Percentiles rank a stretch among this genome's conserved stretches.
These are phyloP conservation scores for Ascochyta rabiei DNA, from an alignment of 2,329 filamentous ascomycete species.

Conservation along the genomic window DNA sequence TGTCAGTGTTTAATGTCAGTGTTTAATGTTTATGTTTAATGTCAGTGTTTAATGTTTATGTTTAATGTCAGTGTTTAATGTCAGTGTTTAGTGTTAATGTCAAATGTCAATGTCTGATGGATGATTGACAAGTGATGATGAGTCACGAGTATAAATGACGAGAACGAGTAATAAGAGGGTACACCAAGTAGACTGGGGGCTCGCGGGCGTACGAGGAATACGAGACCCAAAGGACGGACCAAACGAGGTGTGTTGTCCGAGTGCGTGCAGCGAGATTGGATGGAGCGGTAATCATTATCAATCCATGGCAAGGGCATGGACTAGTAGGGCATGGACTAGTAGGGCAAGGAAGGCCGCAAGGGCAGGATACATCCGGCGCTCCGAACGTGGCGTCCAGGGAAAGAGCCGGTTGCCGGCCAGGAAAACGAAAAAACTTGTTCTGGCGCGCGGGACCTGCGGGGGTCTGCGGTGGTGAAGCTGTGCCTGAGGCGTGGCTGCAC, in stretches of 20 bases:
- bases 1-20: too few relatives aligned
- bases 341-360: background rate
- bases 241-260: conserved; percentile 13
- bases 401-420: background rate
- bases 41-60: too few relatives aligned
- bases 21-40: too few relatives aligned
- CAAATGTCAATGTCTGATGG: too few relatives aligned
- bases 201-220: conserved; percentile 3
- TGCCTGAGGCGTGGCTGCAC: background rate
- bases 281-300: conserved; percentile 8
- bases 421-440: background rate
- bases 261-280: conserved; percentile 11
- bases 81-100: too few relatives aligned
- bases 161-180: too few relatives aligned
- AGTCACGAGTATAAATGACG: too few relatives aligned
- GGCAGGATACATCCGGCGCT: conserved; percentile 12
- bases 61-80: too few relatives aligned
- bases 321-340: too few relatives aligned
- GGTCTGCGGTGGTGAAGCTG: background rate
- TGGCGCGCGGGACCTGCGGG: background rate
- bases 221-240: conserved; percentile 10
- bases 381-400: conserved; percentile 15
- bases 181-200: background rate
- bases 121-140: too few relatives aligned
- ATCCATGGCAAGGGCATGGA: conserved; percentile 14